phyloP scores from a whole-genome alignment of 495 filamentous ascomycete species.

The Penicillium fimorum region DNA sequence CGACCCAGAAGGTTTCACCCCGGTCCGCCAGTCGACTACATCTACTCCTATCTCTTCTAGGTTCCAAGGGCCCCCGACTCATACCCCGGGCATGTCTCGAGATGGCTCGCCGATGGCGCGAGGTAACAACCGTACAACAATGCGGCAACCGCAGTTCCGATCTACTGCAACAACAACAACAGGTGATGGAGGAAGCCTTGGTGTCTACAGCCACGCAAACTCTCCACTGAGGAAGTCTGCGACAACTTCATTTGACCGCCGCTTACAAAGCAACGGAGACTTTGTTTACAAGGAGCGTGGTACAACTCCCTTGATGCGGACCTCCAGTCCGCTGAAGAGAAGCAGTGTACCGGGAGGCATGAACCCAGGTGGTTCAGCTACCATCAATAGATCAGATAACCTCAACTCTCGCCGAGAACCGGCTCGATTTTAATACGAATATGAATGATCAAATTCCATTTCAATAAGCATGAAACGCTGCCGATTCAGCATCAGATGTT shows the following conservation, averaged over 20 bases:
- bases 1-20: slow-evolving; percentile 62
- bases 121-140: slow-evolving; percentile 38
- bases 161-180: slow-evolving; percentile 36
- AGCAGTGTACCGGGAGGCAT: slow-evolving; percentile 41
- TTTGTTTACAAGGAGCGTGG: slow-evolving; percentile 43
- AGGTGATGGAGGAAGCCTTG: slow-evolving; percentile 76
- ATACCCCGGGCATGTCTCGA: slow-evolving; percentile 45
- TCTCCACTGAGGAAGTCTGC: slow-evolving; percentile 72
- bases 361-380: slow-evolving; percentile 24
- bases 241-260: slow-evolving; percentile 44
- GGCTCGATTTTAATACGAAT: slow-evolving; percentile 35
- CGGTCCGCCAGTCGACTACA: slow-evolving; percentile 26
- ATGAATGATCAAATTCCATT: slow-evolving; percentile 11
- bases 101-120: slow-evolving; percentile 54
- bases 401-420: slow-evolving; percentile 36
- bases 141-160: slow-evolving; percentile 59
- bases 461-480: slow-evolving; percentile 3
- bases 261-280: slow-evolving; percentile 36
- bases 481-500: slow-evolving; percentile 6
- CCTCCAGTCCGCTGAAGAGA: slow-evolving; percentile 44
- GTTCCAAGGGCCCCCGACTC: slow-evolving; percentile 30
- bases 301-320: slow-evolving; percentile 35
- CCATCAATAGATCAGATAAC: slow-evolving; percentile 26
- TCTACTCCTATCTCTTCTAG: slow-evolving; percentile 30
- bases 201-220: slow-evolving; percentile 75